These are phyloP conservation scores for Fraxinus angustifolia DNA, from an alignment of 305 asterid species.

Conservation along the genomic window DNA sequence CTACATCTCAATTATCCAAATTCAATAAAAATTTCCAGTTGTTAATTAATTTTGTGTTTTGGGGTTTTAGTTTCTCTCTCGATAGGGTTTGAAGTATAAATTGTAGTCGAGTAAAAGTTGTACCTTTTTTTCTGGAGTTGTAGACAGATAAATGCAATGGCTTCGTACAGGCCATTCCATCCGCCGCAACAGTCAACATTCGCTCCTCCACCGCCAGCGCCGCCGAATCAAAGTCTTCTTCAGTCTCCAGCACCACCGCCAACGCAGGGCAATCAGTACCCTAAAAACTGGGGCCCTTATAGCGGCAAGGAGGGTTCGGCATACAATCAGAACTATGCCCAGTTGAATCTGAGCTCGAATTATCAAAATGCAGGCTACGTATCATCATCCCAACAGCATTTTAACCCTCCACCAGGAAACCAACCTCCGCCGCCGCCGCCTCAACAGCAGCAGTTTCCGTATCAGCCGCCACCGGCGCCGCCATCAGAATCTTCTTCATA, in stretches of 20 bases:
- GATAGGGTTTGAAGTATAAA: background rate
- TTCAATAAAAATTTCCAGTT: background rate
- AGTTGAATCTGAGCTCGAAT: conserved; percentile 44
- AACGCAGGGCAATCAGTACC: conserved; percentile 55
- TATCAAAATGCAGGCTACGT: conserved; percentile 45
- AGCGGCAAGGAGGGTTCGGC: conserved; percentile 34
- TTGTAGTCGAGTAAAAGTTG: background rate
- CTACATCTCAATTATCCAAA: background rate
- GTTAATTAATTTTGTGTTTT: background rate
- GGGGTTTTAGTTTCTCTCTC: background rate
- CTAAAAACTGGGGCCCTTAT: conserved; percentile 73
- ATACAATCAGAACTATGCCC: conserved; percentile 47
- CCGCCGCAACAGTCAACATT: conserved; percentile 74
- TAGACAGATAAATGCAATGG: conserved; percentile 40
- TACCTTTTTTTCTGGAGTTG: background rate
- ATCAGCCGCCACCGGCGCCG: conserved; percentile 58
- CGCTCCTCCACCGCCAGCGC: conserved; percentile 64
- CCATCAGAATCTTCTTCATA: conserved; percentile 64
- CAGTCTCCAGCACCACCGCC: conserved; percentile 56
- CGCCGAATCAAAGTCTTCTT: conserved; percentile 54
- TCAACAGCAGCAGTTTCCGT: conserved; percentile 56
- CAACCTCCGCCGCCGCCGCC: conserved; percentile 61
- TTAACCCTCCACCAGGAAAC: conserved; percentile 42
- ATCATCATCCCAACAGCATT: conserved; percentile 40
- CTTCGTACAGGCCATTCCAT: conserved; percentile 84